These are phyloP conservation scores for Juglanconis sp. DNA, from an alignment of 2,329 filamentous ascomycete species.

Conservation along the genomic window DNA sequence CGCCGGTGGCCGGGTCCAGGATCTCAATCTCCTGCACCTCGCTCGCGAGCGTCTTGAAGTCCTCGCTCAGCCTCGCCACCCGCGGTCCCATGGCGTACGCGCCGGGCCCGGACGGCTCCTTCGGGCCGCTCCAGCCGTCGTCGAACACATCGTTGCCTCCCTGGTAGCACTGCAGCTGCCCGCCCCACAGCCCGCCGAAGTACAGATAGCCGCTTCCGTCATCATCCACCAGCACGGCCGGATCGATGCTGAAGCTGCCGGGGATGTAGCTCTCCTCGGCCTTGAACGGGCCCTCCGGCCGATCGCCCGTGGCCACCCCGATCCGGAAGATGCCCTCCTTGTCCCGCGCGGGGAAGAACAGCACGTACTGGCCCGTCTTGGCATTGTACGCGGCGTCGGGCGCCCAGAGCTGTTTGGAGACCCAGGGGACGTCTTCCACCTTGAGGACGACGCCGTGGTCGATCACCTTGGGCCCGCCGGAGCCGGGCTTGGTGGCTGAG, in stretches of 20 bases:
- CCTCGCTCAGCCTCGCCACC: conserved; percentile 59
- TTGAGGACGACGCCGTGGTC: conserved; percentile 71
- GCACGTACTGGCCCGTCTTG: conserved; percentile 67
- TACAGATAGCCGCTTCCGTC: conserved; percentile 65
- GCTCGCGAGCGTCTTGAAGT: conserved; percentile 62
- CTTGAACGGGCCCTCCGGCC: conserved; percentile 67
- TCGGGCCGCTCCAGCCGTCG: conserved; percentile 47
- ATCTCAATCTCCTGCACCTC: conserved; percentile 61
- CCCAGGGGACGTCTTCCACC: conserved; percentile 69
- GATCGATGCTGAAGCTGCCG: conserved; percentile 74
- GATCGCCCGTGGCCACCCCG: conserved; percentile 63
- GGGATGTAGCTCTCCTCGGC: conserved; percentile 62
- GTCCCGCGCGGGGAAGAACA: conserved; percentile 76
- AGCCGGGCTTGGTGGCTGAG: background rate
- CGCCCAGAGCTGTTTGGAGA: conserved; percentile 75
- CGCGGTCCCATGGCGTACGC: conserved; percentile 60
- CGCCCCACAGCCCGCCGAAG: conserved; percentile 78
- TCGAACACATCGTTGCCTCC: conserved; percentile 53
- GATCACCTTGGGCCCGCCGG: conserved; percentile 45
- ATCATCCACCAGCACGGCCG: conserved; percentile 69
- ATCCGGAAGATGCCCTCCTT: conserved; percentile 69
- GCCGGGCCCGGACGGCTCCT: conserved; percentile 57
- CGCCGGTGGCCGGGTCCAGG: conserved; percentile 57
- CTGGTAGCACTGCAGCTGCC: conserved; percentile 75
- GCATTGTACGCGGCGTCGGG: conserved; percentile 62